Evolutionary conservation across 176 grass and related monocot genomes (phyloP).

Genomic region (Miscanthus lutarioriparius): DNA sequence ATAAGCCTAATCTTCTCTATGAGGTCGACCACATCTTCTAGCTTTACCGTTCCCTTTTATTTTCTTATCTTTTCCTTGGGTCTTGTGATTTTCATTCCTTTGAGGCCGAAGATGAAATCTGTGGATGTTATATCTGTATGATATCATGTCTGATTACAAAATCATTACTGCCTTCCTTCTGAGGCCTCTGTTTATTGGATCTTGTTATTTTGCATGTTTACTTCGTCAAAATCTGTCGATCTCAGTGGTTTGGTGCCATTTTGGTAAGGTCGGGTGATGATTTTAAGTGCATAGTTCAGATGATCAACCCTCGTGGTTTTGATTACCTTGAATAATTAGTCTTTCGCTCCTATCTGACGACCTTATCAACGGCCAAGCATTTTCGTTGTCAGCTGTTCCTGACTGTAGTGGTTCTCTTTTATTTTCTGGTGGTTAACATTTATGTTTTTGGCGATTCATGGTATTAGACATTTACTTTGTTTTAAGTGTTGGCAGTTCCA

Average conservation of each 20-base stretch:
- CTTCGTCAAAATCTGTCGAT: not conserved
- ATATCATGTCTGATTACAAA: constrained; percentile 77
- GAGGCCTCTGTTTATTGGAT: constrained; percentile 7
- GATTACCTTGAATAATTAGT: constrained; percentile 68
- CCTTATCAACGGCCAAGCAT: not conserved
- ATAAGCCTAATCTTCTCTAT: constrained; percentile 97
- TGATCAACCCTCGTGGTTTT: constrained; percentile 63
- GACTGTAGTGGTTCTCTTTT: too few relatives aligned
- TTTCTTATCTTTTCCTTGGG: not conserved
- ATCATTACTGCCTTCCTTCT: constrained; percentile 94
- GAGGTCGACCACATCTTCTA: constrained; percentile 22
- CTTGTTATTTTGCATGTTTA: accelerated
- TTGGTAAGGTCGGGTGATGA: constrained; percentile 62
- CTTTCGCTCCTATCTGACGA: constrained; percentile 98
- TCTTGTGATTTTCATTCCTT: not conserved
- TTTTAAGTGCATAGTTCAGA: constrained; percentile 94
- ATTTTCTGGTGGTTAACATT: too few relatives aligned
- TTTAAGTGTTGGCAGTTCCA: too few relatives aligned
- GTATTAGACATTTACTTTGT: too few relatives aligned
- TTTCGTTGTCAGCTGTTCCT: too few relatives aligned
- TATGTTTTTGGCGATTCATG: too few relatives aligned
- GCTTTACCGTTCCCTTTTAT: not conserved
- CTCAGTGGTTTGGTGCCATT: not conserved
- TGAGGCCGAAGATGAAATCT: constrained; percentile 45
- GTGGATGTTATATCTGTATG: constrained; percentile 50